phyloP scores from a whole-genome alignment of 2,329 filamentous ascomycete species.

The Colletotrichum sp. region DNA sequence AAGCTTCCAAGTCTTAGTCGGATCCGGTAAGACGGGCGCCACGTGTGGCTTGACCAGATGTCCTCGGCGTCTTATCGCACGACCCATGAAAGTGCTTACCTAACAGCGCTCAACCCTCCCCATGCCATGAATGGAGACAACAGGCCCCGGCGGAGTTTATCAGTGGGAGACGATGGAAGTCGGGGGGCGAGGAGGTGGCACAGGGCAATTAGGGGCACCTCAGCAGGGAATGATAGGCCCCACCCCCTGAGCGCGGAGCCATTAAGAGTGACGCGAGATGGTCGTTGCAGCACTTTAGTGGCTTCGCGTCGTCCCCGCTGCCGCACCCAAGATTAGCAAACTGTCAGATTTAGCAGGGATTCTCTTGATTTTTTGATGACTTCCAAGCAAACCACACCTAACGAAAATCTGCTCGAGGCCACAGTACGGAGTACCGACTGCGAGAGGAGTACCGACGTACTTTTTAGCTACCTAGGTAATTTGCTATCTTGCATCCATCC shows the following conservation, averaged over 20 bases:
- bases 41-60: background rate
- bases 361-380: constrained; percentile 4
- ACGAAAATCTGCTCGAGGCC: constrained; percentile 3
- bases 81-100: background rate
- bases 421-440: background rate
- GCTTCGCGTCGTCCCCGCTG: constrained; percentile 11
- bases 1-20: constrained; percentile 12
- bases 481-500: background rate
- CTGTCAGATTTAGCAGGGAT: constrained; percentile 16
- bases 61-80: background rate
- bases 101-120: background rate
- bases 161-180: background rate
- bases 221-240: constrained; percentile 1
- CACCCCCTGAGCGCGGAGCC: constrained; percentile 12
- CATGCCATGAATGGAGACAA: background rate
- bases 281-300: constrained; percentile 7
- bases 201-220: constrained; percentile 1
- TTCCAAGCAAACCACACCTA: constrained; percentile 18
- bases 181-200: background rate
- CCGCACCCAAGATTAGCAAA: constrained; percentile 19
- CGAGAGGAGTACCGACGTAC: background rate
- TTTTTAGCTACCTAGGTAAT: background rate
- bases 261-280: constrained; percentile 12
- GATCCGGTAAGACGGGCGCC: constrained; percentile 1
- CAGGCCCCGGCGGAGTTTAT: background rate